A percentile compares a stretch with the other conserved stretches of the same genome.
These are phyloP conservation scores for Epichloe sibirici DNA, from an alignment of 2,329 filamentous ascomycete species.

Conservation along the genomic window DNA sequence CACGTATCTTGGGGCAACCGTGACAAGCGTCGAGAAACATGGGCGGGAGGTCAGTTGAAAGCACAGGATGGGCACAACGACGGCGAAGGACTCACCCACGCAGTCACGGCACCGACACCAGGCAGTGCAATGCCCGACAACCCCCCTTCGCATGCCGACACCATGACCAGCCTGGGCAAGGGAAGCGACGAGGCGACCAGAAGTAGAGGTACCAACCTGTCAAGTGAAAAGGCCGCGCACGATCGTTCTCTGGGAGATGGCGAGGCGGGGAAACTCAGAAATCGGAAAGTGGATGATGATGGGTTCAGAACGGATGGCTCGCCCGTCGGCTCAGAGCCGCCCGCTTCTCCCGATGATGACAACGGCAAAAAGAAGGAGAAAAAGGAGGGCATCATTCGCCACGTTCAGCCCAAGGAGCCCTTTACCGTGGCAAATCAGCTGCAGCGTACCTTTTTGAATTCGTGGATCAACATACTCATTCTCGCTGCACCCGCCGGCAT, in stretches of 20 bases:
- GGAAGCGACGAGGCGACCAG: slow-evolving; percentile 12
- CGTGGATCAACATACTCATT: slow-evolving; percentile 77
- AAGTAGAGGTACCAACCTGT: slow-evolving; percentile 8
- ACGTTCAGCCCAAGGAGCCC: slow-evolving; percentile 36
- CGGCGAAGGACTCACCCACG: slow-evolving; percentile 24
- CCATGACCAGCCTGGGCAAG: slow-evolving; percentile 11
- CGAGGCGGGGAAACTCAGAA: slow-evolving; percentile 16
- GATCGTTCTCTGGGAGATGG: slow-evolving; percentile 12
- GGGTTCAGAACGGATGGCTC: slow-evolving; percentile 6
- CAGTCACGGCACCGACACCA: slow-evolving; percentile 21
- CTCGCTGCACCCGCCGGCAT: slow-evolving; percentile 72
- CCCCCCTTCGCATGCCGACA: slow-evolving; percentile 14
- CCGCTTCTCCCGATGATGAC: slow-evolving; percentile 14
- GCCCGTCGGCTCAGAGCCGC: background rate
- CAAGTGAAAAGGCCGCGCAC: slow-evolving; percentile 10
- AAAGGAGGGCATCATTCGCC: slow-evolving; percentile 29
- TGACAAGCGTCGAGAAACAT: slow-evolving; percentile 21
- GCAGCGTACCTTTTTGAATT: slow-evolving; percentile 63
- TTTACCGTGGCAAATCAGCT: slow-evolving; percentile 55
- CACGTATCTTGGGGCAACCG: slow-evolving; percentile 25
- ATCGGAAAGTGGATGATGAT: slow-evolving; percentile 18
- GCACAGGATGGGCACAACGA: slow-evolving; percentile 14
- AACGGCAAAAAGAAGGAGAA: slow-evolving; percentile 19
- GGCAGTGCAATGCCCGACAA: slow-evolving; percentile 10
- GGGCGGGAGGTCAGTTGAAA: slow-evolving; percentile 22